Percentiles rank a stretch among this genome's conserved stretches.
These are phyloP conservation scores for Sphaerosporella brunnea DNA, from an alignment of 495 filamentous ascomycete genomes.

Conservation along the genomic window DNA sequence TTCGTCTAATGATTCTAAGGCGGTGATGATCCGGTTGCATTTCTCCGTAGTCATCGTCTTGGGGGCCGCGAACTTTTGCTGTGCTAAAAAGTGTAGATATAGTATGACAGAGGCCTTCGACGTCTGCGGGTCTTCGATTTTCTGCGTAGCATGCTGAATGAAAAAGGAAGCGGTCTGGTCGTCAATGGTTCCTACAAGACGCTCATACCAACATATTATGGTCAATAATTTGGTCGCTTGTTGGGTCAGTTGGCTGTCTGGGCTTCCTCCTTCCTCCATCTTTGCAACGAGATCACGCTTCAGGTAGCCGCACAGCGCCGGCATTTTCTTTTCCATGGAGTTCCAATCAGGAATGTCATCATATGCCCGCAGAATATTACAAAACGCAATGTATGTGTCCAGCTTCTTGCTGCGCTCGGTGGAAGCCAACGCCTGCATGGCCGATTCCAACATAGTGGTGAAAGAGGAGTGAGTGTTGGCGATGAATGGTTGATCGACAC, in stretches of 20 bases:
- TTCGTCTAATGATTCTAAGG: constrained; percentile 52
- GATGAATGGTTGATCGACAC: constrained; percentile 9
- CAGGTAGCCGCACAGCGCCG: constrained; percentile 56
- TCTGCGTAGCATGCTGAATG: constrained; percentile 56
- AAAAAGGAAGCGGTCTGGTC: constrained; percentile 65
- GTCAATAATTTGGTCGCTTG: constrained; percentile 59
- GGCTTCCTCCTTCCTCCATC: constrained; percentile 30
- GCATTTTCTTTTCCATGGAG: constrained; percentile 56
- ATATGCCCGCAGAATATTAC: constrained; percentile 56
- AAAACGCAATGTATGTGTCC: constrained; percentile 74
- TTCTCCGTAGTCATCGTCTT: constrained; percentile 55
- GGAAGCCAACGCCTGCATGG: constrained; percentile 57
- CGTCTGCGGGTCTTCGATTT: constrained; percentile 41
- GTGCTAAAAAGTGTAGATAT: constrained; percentile 56
- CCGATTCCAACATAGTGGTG: constrained; percentile 67
- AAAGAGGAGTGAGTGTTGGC: constrained; percentile 31
- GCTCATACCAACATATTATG: constrained; percentile 50
- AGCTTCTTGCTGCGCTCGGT: constrained; percentile 47
- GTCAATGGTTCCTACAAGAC: constrained; percentile 44
- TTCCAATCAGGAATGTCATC: constrained; percentile 54
- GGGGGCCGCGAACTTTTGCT: constrained; percentile 56
- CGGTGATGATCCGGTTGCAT: constrained; percentile 45
- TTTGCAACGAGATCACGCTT: constrained; percentile 53
- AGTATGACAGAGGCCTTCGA: constrained; percentile 63
- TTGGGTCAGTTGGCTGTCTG: constrained; percentile 47